phyloP scores from a whole-genome alignment of 768 basidiomycete species.

The Wakefieldia striispora region DNA sequence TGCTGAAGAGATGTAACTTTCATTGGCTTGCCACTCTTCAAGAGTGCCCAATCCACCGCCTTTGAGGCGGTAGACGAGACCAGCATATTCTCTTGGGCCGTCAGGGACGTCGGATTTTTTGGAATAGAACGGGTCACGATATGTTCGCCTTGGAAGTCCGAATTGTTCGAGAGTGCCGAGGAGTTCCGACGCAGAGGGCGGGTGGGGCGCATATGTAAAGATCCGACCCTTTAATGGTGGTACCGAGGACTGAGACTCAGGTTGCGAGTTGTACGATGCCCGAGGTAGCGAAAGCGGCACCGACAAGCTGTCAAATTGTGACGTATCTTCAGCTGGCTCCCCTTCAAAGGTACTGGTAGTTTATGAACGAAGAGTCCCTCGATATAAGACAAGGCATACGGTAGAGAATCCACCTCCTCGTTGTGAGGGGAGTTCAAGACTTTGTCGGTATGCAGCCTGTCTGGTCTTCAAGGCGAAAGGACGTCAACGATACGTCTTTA shows the following conservation, averaged over 20 bases:
- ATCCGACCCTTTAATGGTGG: neutral
- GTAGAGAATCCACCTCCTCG: constrained; percentile 19
- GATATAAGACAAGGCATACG: constrained; percentile 7
- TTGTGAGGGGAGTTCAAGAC: neutral
- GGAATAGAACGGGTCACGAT: constrained; percentile 81
- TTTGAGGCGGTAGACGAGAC: constrained; percentile 68
- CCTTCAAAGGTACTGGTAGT: constrained; percentile 14
- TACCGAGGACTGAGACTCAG: constrained; percentile 3
- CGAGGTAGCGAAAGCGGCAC: neutral
- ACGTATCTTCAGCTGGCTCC: neutral
- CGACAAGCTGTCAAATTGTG: neutral
- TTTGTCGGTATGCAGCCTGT: neutral
- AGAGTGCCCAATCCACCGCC: constrained; percentile 57
- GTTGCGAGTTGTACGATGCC: constrained; percentile 19
- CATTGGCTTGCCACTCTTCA: constrained; percentile 52
- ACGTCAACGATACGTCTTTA: neutral
- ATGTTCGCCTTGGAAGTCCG: constrained; percentile 57
- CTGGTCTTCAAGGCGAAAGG: constrained; percentile 5
- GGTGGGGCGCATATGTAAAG: constrained; percentile 47
- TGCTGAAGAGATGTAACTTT: constrained; percentile 2
- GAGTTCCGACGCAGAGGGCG: constrained; percentile 52
- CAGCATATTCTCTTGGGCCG: constrained; percentile 73
- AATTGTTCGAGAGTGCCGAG: constrained; percentile 42
- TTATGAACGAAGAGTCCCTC: neutral
- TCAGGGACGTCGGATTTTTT: constrained; percentile 65